Evolutionary conservation across 2,329 filamentous ascomycete species (phyloP).

Genomic region (Microsporum audouinii): DNA sequence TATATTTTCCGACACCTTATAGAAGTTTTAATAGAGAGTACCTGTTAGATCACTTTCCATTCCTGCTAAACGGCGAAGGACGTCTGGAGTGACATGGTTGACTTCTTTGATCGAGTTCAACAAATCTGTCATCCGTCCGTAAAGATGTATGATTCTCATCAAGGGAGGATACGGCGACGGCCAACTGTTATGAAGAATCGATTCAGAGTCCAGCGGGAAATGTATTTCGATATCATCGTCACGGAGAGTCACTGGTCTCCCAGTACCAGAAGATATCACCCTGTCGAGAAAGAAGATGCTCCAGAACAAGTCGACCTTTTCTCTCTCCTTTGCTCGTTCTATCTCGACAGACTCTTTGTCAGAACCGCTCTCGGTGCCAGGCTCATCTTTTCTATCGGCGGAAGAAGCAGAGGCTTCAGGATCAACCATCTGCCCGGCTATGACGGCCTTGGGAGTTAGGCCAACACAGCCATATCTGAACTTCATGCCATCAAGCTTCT

Average conservation of each 20-base stretch:
- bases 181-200: conserved; percentile 49
- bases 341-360: conserved; percentile 35
- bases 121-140: conserved; percentile 71
- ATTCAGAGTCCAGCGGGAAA: conserved; percentile 49
- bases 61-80: conserved; percentile 57
- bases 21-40: conserved; percentile 32
- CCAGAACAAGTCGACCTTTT: conserved; percentile 81
- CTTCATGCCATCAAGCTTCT: conserved; percentile 64
- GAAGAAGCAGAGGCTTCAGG: neutral
- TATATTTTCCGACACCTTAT: neutral
- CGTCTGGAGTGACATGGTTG: conserved; percentile 63
- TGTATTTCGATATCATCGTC: conserved; percentile 76
- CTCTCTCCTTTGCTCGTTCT: conserved; percentile 58
- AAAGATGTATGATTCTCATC: conserved; percentile 73
- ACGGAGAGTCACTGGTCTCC: conserved; percentile 68
- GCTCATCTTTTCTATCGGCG: conserved; percentile 15
- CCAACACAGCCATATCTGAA: conserved; percentile 44
- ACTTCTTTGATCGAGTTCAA: conserved; percentile 68
- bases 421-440: conserved; percentile 22
- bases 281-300: conserved; percentile 78
- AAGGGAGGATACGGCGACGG: conserved; percentile 69
- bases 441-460: conserved; percentile 46
- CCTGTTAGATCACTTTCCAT: conserved; percentile 70
- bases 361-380: conserved; percentile 34
- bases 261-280: conserved; percentile 77